Evolutionary conservation across 306 rosid species (phyloP), one percentile per base, ranked within the genome.

Genomic region (Ochetophila trinervis): DNA sequence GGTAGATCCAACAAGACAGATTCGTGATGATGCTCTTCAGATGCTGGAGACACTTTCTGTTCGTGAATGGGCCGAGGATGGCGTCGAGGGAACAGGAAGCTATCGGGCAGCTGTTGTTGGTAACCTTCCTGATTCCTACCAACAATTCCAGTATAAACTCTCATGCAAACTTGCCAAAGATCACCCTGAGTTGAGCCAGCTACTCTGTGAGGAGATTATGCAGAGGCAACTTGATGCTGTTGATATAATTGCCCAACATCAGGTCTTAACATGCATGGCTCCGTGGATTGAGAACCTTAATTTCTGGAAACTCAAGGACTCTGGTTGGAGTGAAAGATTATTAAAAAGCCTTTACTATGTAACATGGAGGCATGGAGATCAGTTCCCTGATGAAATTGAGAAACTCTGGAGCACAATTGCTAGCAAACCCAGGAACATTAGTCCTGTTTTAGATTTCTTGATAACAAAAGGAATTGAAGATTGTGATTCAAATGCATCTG

Each of bases 321-420:
- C 84, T 19, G 99, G 97, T 49, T 94, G 99, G 99, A 88, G 88
- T 44, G 99, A 88, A 60, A 90, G 99, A 80, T 69, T 94, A 67
- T 81, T 94, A 71, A 94, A 94, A 88, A 90, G 96, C 78, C 95
- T 94, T 66, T 94, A 94, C 84, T 94, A 94, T 48, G 99, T 94
- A 55, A 94, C 99, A 18, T 84, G 90, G 99, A 81, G 99, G 70
- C 99, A 90, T 74, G 99, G 96, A 36, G 99, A 94, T 72, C 97
- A 90, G 42, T 94, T 94, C 65, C 99, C 99, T 7, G 97, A 94
- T 82, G 99, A 94, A 85, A 94, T 94, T 68, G 99, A 94, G 88
- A 94, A 94, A 70, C 91, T 94, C 62, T 94, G 99, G 99, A 90
- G 97, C 83, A 94, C 99, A 59, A 94, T 94, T 86, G 99, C 99